Conservation (phyloP, 2,329 filamentous ascomycete genomes). For the Clonostachys byssicola region DNA sequence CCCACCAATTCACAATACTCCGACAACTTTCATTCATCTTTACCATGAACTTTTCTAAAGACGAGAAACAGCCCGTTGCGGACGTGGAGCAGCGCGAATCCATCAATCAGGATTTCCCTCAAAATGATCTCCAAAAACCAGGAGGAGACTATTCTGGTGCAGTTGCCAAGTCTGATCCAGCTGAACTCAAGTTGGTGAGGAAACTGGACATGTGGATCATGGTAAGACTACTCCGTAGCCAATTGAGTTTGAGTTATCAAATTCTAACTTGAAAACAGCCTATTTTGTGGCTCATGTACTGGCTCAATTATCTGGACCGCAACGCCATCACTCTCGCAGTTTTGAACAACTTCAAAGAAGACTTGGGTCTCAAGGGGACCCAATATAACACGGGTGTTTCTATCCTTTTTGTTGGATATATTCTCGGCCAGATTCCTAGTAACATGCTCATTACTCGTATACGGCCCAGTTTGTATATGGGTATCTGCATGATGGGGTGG, state of each 20-base stretch:
- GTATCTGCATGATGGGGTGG: constrained; percentile 10
- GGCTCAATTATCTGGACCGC: constrained; percentile 17
- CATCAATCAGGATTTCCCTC: too few relatives aligned
- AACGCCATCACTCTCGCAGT: constrained; percentile 11
- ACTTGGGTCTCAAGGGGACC: constrained; percentile 25
- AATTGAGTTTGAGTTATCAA: neutral
- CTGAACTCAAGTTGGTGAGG: constrained; percentile 22
- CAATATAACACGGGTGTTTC: constrained; percentile 28
- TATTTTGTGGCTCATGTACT: constrained; percentile 5
- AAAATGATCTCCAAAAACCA: too few relatives aligned
- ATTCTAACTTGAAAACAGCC: neutral
- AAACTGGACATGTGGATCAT: constrained; percentile 29
- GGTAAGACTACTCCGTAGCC: constrained; percentile 13
- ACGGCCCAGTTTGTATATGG: constrained; percentile 26
- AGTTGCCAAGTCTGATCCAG: constrained; percentile 18
- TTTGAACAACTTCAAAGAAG: constrained; percentile 51
- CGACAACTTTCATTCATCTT: too few relatives aligned
- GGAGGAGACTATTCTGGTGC: constrained; percentile 17
- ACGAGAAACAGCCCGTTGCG: too few relatives aligned
- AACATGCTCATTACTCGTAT: constrained; percentile 37
- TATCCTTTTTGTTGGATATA: constrained; percentile 24
- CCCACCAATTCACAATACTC: too few relatives aligned
- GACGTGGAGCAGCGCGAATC: too few relatives aligned
- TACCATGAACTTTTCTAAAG: too few relatives aligned
- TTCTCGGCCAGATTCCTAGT: constrained; percentile 22